phyloP scores from a whole-genome alignment of 192 early-diverging fungal species.

The Coemansia sp. region DNA sequence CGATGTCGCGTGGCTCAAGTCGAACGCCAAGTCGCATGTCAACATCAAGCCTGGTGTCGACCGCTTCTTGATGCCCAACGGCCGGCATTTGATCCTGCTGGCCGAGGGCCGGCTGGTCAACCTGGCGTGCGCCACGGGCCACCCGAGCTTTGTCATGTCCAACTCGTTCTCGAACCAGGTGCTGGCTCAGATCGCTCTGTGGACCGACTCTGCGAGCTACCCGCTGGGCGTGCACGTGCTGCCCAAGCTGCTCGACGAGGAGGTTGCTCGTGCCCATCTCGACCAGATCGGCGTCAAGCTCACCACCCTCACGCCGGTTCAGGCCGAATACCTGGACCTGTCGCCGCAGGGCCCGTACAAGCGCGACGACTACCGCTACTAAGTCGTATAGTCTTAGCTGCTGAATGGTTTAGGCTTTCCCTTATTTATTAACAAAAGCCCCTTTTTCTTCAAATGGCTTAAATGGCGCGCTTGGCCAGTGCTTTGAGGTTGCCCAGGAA shows the following conservation, averaged over 20 bases:
- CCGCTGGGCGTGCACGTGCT: slow-evolving; percentile 96
- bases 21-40: slow-evolving; percentile 80
- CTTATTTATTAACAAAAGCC: slow-evolving; percentile 3
- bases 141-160: slow-evolving; percentile 99
- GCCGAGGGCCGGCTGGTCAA: slow-evolving; percentile 99
- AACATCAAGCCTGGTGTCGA: slow-evolving; percentile 99
- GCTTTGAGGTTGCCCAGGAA: slow-evolving; percentile 81
- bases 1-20: slow-evolving; percentile 97
- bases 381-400: slow-evolving; percentile 18
- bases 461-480: slow-evolving; percentile 55
- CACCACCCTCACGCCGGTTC: slow-evolving; percentile 66
- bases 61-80: slow-evolving; percentile 88
- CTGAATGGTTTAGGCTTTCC: background rate
- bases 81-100: slow-evolving; percentile 94
- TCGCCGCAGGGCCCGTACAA: slow-evolving; percentile 89
- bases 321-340: slow-evolving; percentile 85
- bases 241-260: slow-evolving; percentile 99
- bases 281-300: slow-evolving; percentile 95
- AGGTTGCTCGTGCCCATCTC: slow-evolving; percentile 94
- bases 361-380: slow-evolving; percentile 96
- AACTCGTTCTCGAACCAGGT: slow-evolving; percentile 99
- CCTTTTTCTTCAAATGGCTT: background rate
- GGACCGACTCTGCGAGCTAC: slow-evolving; percentile 86
- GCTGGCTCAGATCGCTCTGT: slow-evolving; percentile 97
- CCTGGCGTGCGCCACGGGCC: slow-evolving; percentile 98